Conservation (phyloP, 2,329 filamentous ascomycete species). For the Rutstroemia sp. region DNA sequence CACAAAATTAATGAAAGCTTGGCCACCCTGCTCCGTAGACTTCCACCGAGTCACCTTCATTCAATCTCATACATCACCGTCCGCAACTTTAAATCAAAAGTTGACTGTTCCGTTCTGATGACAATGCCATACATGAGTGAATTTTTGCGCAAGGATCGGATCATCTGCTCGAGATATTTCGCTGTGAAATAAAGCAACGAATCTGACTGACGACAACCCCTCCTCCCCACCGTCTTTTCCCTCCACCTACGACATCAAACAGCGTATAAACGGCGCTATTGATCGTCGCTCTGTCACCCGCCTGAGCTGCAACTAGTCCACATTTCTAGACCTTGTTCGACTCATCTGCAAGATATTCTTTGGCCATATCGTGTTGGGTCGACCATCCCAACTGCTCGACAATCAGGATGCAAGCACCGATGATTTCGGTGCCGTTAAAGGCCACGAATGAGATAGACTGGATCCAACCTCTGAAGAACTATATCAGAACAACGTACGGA, state of each 20-base stretch:
- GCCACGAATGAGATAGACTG: constrained; percentile 97
- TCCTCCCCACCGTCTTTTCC: constrained; percentile 8
- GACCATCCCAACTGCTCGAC: background rate
- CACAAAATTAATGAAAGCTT: constrained; percentile 8
- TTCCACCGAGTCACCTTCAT: background rate
- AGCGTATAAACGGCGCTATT: background rate
- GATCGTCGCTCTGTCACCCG: background rate
- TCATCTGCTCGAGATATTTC: constrained; percentile 6
- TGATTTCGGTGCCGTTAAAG: constrained; percentile 92
- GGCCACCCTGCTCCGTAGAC: background rate
- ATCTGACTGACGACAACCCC: constrained; percentile 5
- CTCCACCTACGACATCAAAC: background rate
- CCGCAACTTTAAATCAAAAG: background rate
- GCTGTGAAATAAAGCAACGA: constrained; percentile 5
- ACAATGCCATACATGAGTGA: constrained; percentile 5
- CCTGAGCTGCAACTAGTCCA: background rate
- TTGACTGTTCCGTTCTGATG: background rate
- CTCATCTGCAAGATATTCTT: background rate
- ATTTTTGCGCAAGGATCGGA: constrained; percentile 7
- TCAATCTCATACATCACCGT: background rate
- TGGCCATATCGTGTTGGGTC: background rate
- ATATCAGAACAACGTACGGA: constrained; percentile 89
- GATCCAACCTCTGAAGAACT: constrained; percentile 83
- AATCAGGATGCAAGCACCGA: constrained; percentile 68
- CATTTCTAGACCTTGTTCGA: background rate